Evolutionary conservation across 139 green algal species (phyloP).

Genomic region (Pleodorina starrii): DNA sequence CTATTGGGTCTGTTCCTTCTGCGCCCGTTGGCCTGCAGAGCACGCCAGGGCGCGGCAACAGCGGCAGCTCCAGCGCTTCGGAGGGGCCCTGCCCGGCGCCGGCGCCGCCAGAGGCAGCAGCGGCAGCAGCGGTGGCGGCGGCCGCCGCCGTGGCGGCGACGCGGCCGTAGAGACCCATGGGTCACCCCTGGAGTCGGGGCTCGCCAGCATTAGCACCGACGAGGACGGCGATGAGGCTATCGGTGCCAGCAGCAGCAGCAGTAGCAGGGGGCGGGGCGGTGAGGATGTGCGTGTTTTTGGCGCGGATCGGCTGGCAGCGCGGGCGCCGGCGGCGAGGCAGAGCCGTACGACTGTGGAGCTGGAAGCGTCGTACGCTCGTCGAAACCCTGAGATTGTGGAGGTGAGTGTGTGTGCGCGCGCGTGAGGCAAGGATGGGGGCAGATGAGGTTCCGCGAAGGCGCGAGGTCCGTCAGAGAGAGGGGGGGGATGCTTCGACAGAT

Average conservation of each 20-base stretch:
- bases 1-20: too few relatives aligned
- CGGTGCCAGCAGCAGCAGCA: neutral
- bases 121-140: neutral
- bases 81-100: neutral
- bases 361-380: slow-evolving; percentile 22
- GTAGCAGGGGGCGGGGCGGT: neutral
- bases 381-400: neutral
- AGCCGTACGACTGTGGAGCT: neutral
- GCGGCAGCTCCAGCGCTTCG: neutral
- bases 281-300: too few relatives aligned
- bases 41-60: slow-evolving; percentile 4
- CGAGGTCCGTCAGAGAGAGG: too few relatives aligned
- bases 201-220: neutral
- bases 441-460: too few relatives aligned
- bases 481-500: too few relatives aligned
- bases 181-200: slow-evolving; percentile 10
- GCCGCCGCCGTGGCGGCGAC: neutral
- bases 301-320: too few relatives aligned
- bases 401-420: too few relatives aligned
- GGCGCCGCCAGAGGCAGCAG: neutral
- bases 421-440: too few relatives aligned
- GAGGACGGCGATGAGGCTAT: neutral
- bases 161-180: neutral
- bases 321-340: too few relatives aligned
- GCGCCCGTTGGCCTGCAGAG: neutral